phyloP scores from a whole-genome alignment of 495 filamentous ascomycete species.

The Astrothelium macrocarpum region DNA sequence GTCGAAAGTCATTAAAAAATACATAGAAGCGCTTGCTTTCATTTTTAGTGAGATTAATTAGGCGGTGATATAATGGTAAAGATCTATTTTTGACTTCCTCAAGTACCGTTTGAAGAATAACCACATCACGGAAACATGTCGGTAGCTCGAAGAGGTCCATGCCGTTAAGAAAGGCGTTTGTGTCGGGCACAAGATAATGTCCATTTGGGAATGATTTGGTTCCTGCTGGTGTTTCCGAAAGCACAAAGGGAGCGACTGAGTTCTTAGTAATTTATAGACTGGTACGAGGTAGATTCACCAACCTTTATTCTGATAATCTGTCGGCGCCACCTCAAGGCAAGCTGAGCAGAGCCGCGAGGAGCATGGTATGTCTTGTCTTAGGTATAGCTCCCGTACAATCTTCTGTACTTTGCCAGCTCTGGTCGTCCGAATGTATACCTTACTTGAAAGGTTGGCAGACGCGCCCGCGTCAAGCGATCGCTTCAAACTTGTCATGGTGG shows the following conservation, averaged over 20 bases:
- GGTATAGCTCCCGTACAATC: constrained; percentile 91
- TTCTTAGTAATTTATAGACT: constrained; percentile 15
- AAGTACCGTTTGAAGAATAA: constrained; percentile 88
- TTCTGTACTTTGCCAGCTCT: constrained; percentile 96
- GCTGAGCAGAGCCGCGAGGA: constrained; percentile 77
- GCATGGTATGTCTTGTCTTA: constrained; percentile 93
- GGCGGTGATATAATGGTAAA: constrained; percentile 85
- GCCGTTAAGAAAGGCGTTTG: constrained; percentile 87
- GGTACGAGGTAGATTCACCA: constrained; percentile 18
- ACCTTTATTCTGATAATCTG: constrained; percentile 71
- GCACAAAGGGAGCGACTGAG: constrained; percentile 67
- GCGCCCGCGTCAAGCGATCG: constrained; percentile 59
- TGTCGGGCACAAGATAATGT: constrained; percentile 93
- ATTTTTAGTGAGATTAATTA: constrained; percentile 80
- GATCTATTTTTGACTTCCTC: constrained; percentile 93
- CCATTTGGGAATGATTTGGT: constrained; percentile 73
- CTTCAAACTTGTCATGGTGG: constrained; percentile 75
- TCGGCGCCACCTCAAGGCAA: constrained; percentile 61
- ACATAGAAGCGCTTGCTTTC: constrained; percentile 96
- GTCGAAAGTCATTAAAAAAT: constrained; percentile 96
- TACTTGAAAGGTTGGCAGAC: constrained; percentile 73
- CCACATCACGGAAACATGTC: constrained; percentile 85
- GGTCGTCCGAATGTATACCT: constrained; percentile 86
- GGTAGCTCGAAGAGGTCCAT: constrained; percentile 95
- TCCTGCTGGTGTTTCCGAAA: constrained; percentile 76